phyloP scores from a whole-genome alignment of 2,329 filamentous ascomycete genomes.

The Emergomyces pasteurianus region DNA sequence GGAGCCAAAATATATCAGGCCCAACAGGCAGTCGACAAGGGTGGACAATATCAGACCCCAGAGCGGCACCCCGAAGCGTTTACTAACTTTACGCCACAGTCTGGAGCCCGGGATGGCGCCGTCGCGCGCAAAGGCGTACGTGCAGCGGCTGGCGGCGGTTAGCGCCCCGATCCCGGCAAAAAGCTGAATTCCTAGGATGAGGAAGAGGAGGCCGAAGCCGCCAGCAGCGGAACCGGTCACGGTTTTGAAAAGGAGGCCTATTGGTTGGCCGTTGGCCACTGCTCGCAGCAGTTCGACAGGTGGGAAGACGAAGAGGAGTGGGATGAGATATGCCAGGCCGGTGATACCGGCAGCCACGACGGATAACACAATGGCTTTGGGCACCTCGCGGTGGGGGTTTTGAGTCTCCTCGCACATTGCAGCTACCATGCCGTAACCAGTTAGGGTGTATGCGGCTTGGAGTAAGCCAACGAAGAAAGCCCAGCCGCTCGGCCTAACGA shows the following conservation, averaged over 20 bases:
- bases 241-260: slow-evolving; percentile 62
- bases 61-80: slow-evolving; percentile 55
- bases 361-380: slow-evolving; percentile 58
- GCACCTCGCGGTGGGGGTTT: slow-evolving; percentile 55
- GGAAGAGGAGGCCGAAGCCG: slow-evolving; percentile 62
- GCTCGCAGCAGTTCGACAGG: slow-evolving; percentile 51
- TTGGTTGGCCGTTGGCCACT: slow-evolving; percentile 62
- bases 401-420: slow-evolving; percentile 64
- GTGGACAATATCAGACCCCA: slow-evolving; percentile 58
- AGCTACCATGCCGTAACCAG: slow-evolving; percentile 58
- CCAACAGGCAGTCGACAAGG: slow-evolving; percentile 56
- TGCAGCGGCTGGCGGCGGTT: slow-evolving; percentile 62
- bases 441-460: slow-evolving; percentile 43
- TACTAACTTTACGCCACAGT: slow-evolving; percentile 55
- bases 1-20: slow-evolving; percentile 68
- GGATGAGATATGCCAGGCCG: slow-evolving; percentile 56
- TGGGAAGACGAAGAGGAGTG: slow-evolving; percentile 64
- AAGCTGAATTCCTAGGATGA: slow-evolving; percentile 64
- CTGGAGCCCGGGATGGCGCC: slow-evolving; percentile 60
- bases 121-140: slow-evolving; percentile 64
- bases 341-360: slow-evolving; percentile 56
- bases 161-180: slow-evolving; percentile 65
- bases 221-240: slow-evolving; percentile 61
- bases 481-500: slow-evolving; percentile 49
- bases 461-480: slow-evolving; percentile 60